Base-by-base conservation (phyloP, 176 grass and related monocot genomes). In the Ampelocalamus luodianensis region DNA sequence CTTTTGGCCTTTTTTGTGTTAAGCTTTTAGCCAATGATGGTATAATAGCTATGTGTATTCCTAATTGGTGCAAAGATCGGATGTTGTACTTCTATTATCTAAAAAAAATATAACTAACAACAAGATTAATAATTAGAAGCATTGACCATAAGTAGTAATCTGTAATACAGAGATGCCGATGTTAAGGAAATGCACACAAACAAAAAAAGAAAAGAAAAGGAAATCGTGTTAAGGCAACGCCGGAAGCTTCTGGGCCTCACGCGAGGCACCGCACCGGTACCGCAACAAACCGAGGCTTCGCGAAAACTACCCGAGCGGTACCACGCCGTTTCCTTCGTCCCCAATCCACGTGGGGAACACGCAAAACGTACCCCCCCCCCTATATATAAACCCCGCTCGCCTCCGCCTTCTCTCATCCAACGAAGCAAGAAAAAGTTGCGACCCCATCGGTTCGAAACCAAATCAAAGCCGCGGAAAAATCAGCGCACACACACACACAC, bases 271-370 rank as follows among this genome's bases (percentile, higher is more conserved):
- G 23, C 4, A 29, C 45, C 45, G 54, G 0, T 8, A 2, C 54
- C 8, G 6, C n/a, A 60, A 2, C 3, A 15, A 6, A 16, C 38
- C 29, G 50, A 59, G 22, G 0, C 26, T 85, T 89, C 87, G 0
- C 0, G 50, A 75, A 22, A 80, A 89, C 10, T 80, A 80, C 87
- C 7, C 15, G 13, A 34, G 0, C 54, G 0, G 5, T 83, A 38
- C 81, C 38, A 0, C 9, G 22, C 27, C 71, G 42, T 16, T 81
- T 89, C 87, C 87, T 85, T 89, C 87, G 82, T 67, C 44, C n/a
- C 26, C 0, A 43, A 79, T 23, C 34, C 67, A n/a, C 15, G 0
- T 11, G 60, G 4, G 0, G 12, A 0, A 2, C 60, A 27, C 60
- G 22, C 22, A 23, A n/a, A 4, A 9, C 56, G 4, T 4, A 2